These are phyloP conservation scores for Ogataea neopini DNA, from an alignment of 805 yeast genomes.

Conservation along the genomic window DNA sequence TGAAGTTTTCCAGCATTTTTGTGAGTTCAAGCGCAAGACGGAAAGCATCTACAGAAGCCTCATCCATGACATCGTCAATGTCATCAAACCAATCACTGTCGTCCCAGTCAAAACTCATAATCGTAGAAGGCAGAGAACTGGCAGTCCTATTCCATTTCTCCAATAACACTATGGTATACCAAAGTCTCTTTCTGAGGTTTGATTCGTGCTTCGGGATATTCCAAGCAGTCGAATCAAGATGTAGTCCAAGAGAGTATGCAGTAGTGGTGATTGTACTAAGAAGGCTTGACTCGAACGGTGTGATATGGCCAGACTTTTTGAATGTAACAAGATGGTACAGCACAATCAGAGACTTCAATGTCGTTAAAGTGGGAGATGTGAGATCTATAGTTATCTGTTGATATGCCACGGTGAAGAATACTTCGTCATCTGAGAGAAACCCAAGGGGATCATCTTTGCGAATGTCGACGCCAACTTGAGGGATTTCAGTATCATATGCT, in stretches of 20 bases:
- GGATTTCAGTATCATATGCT: constrained; percentile 10
- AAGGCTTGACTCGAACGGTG: constrained; percentile 11
- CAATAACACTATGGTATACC: constrained; percentile 10
- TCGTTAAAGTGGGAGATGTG: constrained; percentile 10
- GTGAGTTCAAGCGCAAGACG: constrained; percentile 7
- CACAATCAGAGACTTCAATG: constrained; percentile 8
- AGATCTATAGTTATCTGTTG: constrained; percentile 10
- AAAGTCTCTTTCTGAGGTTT: constrained; percentile 8
- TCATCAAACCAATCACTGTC: constrained; percentile 10
- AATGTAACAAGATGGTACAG: constrained; percentile 10
- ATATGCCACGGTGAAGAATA: constrained; percentile 10
- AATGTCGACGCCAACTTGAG: constrained; percentile 10
- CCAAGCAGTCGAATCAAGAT: constrained; percentile 3
- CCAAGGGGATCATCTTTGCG: constrained; percentile 9
- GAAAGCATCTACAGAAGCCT: constrained; percentile 1
- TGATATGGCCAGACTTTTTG: constrained; percentile 11
- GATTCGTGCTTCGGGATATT: constrained; percentile 12
- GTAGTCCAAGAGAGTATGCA: constrained; percentile 9
- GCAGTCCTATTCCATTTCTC: constrained; percentile 13
- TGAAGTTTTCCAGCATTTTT: constrained; percentile 4
- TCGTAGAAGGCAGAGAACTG: constrained; percentile 10
- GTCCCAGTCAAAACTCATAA: background rate
- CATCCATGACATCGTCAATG: constrained; percentile 11
- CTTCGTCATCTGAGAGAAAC: constrained; percentile 10
- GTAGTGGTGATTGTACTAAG: constrained; percentile 9